A percentile compares a stretch with the other conserved stretches of the same genome.
These are phyloP conservation scores for Graphiopsis chlorocephala DNA, from an alignment of 2,329 filamentous ascomycete genomes.

Conservation along the genomic window DNA sequence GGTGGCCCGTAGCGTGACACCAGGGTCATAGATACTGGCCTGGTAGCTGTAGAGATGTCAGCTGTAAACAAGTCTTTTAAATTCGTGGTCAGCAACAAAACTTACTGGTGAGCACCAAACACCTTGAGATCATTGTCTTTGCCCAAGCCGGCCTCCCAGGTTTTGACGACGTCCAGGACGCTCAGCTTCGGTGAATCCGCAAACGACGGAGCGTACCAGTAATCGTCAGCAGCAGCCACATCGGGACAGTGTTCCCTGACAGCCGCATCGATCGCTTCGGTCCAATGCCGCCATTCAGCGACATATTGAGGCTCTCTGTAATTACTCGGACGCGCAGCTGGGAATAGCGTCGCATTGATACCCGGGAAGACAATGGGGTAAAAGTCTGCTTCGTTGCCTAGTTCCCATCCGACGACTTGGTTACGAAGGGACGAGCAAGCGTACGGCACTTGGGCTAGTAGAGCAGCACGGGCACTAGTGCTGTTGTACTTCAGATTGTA, in stretches of 20 bases:
- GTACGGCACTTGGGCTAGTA: conserved; percentile 54
- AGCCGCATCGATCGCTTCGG: conserved; percentile 46
- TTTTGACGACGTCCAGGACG: conserved; percentile 48
- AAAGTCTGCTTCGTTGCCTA: conserved; percentile 62
- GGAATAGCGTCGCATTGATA: conserved; percentile 42
- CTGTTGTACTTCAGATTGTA: conserved; percentile 59
- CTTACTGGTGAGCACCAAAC: neutral
- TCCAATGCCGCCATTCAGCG: conserved; percentile 57
- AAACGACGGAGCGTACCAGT: conserved; percentile 60
- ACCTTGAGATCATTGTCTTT: conserved; percentile 44
- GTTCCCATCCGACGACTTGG: conserved; percentile 58
- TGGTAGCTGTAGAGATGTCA: conserved; percentile 64
- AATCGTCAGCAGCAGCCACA: conserved; percentile 40
- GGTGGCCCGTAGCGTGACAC: conserved; percentile 60
- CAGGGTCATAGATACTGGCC: conserved; percentile 56
- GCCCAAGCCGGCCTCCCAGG: conserved; percentile 56
- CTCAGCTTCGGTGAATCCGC: conserved; percentile 47
- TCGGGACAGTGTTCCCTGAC: conserved; percentile 53
- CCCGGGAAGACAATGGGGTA: neutral
- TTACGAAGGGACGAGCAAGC: conserved; percentile 56
- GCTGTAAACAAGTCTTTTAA: conserved; percentile 23
- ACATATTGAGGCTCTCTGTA: conserved; percentile 59
- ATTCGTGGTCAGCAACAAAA: neutral
- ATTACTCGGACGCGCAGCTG: conserved; percentile 48
- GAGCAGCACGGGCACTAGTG: conserved; percentile 50